Conservation (phyloP, 2,329 filamentous ascomycete genomes). For the Claviceps sp. region DNA sequence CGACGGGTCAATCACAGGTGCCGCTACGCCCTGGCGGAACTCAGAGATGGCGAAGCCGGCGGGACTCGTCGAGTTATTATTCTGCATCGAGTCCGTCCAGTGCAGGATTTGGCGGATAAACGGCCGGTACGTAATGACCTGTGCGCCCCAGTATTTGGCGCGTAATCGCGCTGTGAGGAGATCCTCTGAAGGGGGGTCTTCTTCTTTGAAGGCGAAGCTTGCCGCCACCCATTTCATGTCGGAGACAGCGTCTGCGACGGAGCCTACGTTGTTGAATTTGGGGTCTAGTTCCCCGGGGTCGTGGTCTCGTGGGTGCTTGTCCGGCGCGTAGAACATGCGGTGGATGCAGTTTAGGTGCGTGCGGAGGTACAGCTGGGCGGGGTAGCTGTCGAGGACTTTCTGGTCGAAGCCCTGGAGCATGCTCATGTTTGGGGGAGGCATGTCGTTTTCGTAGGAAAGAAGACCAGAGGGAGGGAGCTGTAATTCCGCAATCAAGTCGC, state of each 20-base stretch:
- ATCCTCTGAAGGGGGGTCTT: slow-evolving; percentile 56
- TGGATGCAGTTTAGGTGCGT: slow-evolving; percentile 54
- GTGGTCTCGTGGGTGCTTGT: slow-evolving; percentile 18
- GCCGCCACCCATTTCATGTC: slow-evolving; percentile 33
- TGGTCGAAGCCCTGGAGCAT: slow-evolving; percentile 29
- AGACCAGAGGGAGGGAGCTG: slow-evolving; percentile 47
- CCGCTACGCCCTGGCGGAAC: slow-evolving; percentile 22
- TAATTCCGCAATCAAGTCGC: slow-evolving; percentile 85
- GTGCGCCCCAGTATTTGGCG: slow-evolving; percentile 88
- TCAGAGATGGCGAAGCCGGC: slow-evolving; percentile 20
- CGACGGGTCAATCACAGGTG: slow-evolving; percentile 24
- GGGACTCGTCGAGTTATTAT: slow-evolving; percentile 20
- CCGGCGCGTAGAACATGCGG: slow-evolving; percentile 37
- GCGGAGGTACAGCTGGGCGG: slow-evolving; percentile 49
- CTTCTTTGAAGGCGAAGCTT: slow-evolving; percentile 45
- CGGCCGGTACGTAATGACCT: slow-evolving; percentile 78
- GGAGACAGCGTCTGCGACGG: slow-evolving; percentile 29
- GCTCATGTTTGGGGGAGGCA: slow-evolving; percentile 51
- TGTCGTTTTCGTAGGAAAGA: slow-evolving; percentile 46
- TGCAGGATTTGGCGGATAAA: slow-evolving; percentile 49
- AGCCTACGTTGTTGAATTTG: slow-evolving; percentile 32
- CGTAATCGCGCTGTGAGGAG: slow-evolving; percentile 74
- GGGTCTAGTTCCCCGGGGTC: slow-evolving; percentile 14
- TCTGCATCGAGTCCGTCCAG: slow-evolving; percentile 24
- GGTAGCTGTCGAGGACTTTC: slow-evolving; percentile 44